Evolutionary conservation across 305 asterid species (phyloP), one percentile per base, ranked within the genome.

Genomic region (Fraxinus floribunda): DNA sequence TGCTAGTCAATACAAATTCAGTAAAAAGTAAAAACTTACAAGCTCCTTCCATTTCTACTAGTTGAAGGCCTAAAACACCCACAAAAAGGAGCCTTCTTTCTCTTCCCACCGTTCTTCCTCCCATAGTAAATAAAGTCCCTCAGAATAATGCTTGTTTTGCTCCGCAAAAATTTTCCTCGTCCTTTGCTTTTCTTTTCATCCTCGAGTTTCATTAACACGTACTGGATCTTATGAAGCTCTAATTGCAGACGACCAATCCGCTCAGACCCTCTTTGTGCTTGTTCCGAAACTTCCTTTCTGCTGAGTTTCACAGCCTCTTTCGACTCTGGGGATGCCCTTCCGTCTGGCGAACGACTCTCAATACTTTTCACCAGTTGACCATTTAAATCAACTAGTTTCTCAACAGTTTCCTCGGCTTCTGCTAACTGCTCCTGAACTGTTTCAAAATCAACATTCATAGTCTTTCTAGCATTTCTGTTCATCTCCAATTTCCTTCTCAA

Each of bases 211-310:
- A 93, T 81, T 92, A 96, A 55, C 6, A 92, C 83, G 82, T 90
- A 91, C 89, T 94, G 97, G 13, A 96, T 92, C 73, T 94, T 96
- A 90, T 94, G 98, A 71, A 93, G 87, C 93, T 94, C 98, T 46
- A 94, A 32, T 57, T 93, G 97, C 91, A 96, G 44, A 83, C 99
- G 77, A 2, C 94, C 97, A 15, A 94, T 96, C 89, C 93, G 90
- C 79, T 92, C 99, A 1, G 98, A 91, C 86, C 95, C 98, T 79
- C 91, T 94, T 13, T 90, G 83, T 3, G 99, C 97, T 89, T 92
- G 97, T 76, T 95, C 98, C 0, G 86, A 80, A n/a, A 89, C 91
- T 79, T 83, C 91, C 92, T 87, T 93, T 30, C 91, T 87, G 83
- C 93, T 83, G 60, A 72, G 78, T 57, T 78, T 89, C 24, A 83